phyloP scores from a whole-genome alignment of 257 asterid genomes.

The Perilla frutescens region DNA sequence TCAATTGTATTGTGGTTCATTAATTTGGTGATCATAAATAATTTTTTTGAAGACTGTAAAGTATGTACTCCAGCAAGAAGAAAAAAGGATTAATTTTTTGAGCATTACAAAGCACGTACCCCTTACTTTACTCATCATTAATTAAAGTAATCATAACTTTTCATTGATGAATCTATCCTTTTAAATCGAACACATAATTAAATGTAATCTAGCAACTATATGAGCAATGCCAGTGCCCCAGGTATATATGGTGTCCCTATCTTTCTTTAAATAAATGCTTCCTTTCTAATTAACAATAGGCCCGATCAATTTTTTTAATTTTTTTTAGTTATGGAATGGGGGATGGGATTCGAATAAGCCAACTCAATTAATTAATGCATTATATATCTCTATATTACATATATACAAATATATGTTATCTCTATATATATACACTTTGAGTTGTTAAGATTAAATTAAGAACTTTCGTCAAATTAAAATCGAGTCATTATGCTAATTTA shows the following conservation, averaged over 20 bases:
- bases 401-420: too few species aligned
- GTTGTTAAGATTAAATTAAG: too few species aligned
- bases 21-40: neutral
- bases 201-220: constrained; percentile 44
- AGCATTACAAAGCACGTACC: constrained; percentile 30
- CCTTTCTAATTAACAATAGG: neutral
- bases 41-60: neutral
- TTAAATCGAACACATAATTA: constrained; percentile 30
- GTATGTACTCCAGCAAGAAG: constrained; percentile 13
- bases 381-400: too few species aligned
- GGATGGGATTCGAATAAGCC: too few species aligned
- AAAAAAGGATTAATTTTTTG: constrained; percentile 20
- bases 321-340: too few species aligned
- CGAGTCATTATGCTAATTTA: too few species aligned
- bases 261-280: neutral
- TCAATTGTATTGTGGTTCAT: too few species aligned
- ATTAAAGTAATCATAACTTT: constrained; percentile 43
- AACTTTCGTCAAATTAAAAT: too few species aligned
- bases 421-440: too few species aligned
- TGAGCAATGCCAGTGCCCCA: constrained; percentile 22
- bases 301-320: too few species aligned
- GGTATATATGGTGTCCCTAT: constrained; percentile 26
- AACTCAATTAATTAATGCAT: too few species aligned
- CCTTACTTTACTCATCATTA: constrained; percentile 35
- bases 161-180: constrained; percentile 46